Percentiles rank a stretch among this genome's conserved stretches.
Evolutionary conservation across 2,329 filamentous ascomycete genomes (phyloP).

Genomic region (Mariannaea elegans): DNA sequence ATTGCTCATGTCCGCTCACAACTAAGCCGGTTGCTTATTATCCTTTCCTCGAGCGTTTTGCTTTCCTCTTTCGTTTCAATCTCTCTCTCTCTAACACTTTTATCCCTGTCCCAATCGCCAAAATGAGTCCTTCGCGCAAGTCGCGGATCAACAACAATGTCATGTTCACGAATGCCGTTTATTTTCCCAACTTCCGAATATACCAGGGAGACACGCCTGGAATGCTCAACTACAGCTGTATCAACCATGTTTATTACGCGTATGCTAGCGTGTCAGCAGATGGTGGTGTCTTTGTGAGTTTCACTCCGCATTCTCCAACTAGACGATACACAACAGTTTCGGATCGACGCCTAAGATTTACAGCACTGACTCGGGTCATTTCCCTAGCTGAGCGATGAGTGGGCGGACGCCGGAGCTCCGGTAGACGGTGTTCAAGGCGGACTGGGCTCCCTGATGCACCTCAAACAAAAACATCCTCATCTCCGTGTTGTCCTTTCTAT

Average conservation of each 20-base stretch:
- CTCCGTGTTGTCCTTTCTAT: conserved; percentile 81
- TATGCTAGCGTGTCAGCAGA: conserved; percentile 79
- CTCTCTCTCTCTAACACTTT: background rate
- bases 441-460: conserved; percentile 75
- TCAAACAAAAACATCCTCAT: conserved; percentile 76
- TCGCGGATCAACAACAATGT: conserved; percentile 56
- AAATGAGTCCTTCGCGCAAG: conserved; percentile 56
- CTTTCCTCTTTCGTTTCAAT: conserved; percentile 4
- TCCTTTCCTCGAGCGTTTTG: background rate
- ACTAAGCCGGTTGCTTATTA: conserved; percentile 12
- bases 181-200: conserved; percentile 83
- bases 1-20: conserved; percentile 25
- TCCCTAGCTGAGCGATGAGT: conserved; percentile 78
- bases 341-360: conserved; percentile 9
- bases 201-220: conserved; percentile 79
- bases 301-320: conserved; percentile 7
- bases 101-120: conserved; percentile 26
- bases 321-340: background rate
- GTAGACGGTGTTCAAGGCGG: conserved; percentile 78
- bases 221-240: conserved; percentile 76
- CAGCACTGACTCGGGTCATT: conserved; percentile 39
- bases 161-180: conserved; percentile 78
- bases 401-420: conserved; percentile 75
- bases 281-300: conserved; percentile 77
- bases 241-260: conserved; percentile 85